Conservation (phyloP, 768 basidiomycete species). For the Calocybe indica region DNA sequence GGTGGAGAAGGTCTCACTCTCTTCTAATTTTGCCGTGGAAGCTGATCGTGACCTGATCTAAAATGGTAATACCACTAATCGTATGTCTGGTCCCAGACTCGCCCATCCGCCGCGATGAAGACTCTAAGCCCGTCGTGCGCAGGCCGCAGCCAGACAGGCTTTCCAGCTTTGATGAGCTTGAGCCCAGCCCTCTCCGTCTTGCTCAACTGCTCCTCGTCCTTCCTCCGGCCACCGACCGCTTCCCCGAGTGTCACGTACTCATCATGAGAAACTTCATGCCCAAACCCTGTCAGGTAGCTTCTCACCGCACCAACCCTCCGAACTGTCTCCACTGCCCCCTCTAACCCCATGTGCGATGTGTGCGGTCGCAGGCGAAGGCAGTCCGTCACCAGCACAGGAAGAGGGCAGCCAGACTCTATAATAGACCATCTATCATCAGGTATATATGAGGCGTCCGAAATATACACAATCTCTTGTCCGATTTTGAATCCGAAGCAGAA, state of each 20-base stretch:
- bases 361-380: conserved; percentile 63
- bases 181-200: conserved; percentile 36
- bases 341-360: conserved; percentile 78
- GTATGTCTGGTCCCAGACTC: conserved; percentile 50
- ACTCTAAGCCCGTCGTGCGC: conserved; percentile 72
- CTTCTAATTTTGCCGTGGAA: no score
- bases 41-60: neutral
- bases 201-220: conserved; percentile 20
- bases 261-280: conserved; percentile 73
- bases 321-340: conserved; percentile 50
- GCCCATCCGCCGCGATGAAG: conserved; percentile 32
- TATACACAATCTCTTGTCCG: conserved; percentile 62
- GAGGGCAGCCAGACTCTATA: conserved; percentile 24
- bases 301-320: conserved; percentile 50
- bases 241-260: conserved; percentile 67
- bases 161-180: conserved; percentile 40
- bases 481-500: conserved; percentile 67
- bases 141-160: conserved; percentile 57
- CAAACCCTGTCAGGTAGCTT: conserved; percentile 73
- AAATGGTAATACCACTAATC: neutral
- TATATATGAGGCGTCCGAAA: conserved; percentile 80
- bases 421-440: conserved; percentile 67
- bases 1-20: no score
- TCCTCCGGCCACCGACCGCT: conserved; percentile 32
- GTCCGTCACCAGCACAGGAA: conserved; percentile 69